Evolutionary conservation across 2,329 filamentous ascomycete genomes (phyloP).

Genomic region (Fusarium abutilonis): DNA sequence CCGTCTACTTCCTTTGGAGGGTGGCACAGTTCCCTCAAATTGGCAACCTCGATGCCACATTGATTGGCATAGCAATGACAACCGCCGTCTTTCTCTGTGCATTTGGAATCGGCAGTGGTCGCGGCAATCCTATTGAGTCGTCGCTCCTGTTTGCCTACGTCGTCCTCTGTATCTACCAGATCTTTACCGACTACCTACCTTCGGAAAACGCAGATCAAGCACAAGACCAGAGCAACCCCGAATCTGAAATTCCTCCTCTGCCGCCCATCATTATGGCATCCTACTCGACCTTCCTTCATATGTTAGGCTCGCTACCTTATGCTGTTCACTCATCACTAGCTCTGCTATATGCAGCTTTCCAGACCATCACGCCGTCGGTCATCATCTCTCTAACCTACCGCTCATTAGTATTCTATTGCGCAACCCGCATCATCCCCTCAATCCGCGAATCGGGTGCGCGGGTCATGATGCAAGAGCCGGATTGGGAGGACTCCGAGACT

Average conservation of each 20-base stretch:
- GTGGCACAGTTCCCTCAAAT: conserved; percentile 94
- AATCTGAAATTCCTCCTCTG: conserved; percentile 94
- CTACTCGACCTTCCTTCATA: conserved; percentile 88
- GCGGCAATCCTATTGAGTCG: conserved; percentile 94
- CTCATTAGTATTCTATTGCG: conserved; percentile 93
- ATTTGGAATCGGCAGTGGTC: conserved; percentile 92
- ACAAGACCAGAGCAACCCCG: conserved; percentile 61
- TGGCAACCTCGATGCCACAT: conserved; percentile 87
- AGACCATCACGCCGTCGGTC: conserved; percentile 94
- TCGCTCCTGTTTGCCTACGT: conserved; percentile 96
- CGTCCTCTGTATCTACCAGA: conserved; percentile 98
- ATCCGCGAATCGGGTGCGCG: conserved; percentile 86
- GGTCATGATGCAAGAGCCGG: conserved; percentile 84
- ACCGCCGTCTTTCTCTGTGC: conserved; percentile 92
- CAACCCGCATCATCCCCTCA: conserved; percentile 93
- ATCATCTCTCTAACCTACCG: conserved; percentile 95
- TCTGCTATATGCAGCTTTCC: conserved; percentile 89
- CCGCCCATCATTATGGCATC: conserved; percentile 99
- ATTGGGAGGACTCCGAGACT: conserved; percentile 84
- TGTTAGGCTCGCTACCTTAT: conserved; percentile 82
- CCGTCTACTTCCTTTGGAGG: conserved; percentile 95
- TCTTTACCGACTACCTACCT: conserved; percentile 97
- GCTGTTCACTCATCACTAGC: conserved; percentile 85
- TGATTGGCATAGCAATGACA: conserved; percentile 93
- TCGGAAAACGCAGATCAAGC: conserved; percentile 70